Evolutionary conservation across 2,329 filamentous ascomycete species (phyloP), one percentile per base, ranked within the genome.

Genomic region (Diaporthe ampelina): DNA sequence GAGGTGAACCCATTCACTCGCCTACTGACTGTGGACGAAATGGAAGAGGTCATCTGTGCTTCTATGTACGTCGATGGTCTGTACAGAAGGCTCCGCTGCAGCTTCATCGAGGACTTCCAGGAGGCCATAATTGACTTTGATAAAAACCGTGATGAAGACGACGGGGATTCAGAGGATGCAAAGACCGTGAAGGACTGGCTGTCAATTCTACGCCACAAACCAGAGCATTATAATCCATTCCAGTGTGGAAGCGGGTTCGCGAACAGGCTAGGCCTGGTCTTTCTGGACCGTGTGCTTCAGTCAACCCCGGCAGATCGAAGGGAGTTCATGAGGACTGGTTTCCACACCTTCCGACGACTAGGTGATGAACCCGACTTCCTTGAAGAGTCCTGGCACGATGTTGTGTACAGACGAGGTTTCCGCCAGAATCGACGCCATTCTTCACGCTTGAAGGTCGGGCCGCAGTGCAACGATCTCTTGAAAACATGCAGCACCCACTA

Each of bases 361-460:
- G 3, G 0, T 35, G 0, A 32, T 7, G 3, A 21, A 3, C 2
- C 15, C 3, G 1, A 13, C 1, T 21, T 29, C 9, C 21, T 40
- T 17, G 1, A 1, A 29, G 3, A 3, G 2, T 0, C 15, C 13
- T 59, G 57, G 57, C 6, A 17, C 19, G 35, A 17, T 8, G n/a
- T 24, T 9, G 21, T 24, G 21, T 1, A 15, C 21, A 7, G 0
- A 11, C 21, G 32, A 15, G 43, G 43, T 4, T 37, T 37, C 35
- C 4, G 3, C 15, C 15, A 6, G 6, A 2, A 0, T 19, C 5
- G 15, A 13, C 4, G 15, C 43, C 15, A 15, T 45, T 17, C 15
- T 13, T 17, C 15, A 3, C 5, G 15, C 15, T 7, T 29, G 1
- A 10, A 6, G 6, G 3, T 50, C n/a, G 61, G 61, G 21, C 19